Percentiles rank a stretch among this genome's conserved stretches.
Evolutionary conservation across 2,329 filamentous ascomycete species (phyloP).

Genomic region (Torrubiella hemipterigena): DNA sequence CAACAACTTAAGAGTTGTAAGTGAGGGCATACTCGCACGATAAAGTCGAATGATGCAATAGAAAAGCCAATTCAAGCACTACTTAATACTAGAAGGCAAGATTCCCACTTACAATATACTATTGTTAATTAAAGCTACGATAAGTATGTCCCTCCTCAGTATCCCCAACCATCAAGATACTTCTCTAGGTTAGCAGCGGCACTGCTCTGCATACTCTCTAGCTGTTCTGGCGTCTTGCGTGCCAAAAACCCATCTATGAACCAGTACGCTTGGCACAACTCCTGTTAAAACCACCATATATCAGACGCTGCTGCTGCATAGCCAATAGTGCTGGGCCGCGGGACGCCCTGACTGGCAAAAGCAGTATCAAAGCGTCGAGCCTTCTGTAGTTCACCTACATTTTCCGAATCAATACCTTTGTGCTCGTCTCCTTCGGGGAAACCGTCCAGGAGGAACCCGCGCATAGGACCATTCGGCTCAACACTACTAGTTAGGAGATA

Average conservation of each 20-base stretch:
- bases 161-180: too few relatives aligned
- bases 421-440: background rate
- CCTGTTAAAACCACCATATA: slow-evolving; percentile 5
- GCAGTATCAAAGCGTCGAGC: slow-evolving; percentile 2
- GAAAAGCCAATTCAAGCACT: too few relatives aligned
- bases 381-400: slow-evolving; percentile 1
- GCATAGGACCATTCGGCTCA: background rate
- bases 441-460: background rate
- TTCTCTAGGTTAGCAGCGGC: too few relatives aligned
- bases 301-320: slow-evolving; percentile 1
- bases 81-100: too few relatives aligned
- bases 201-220: too few relatives aligned
- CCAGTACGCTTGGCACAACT: slow-evolving; percentile 5
- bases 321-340: background rate
- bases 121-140: too few relatives aligned
- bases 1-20: too few relatives aligned
- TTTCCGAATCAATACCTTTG: too few relatives aligned
- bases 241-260: slow-evolving; percentile 1
- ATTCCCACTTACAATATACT: too few relatives aligned
- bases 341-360: background rate
- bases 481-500: background rate
- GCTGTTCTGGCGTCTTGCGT: background rate
- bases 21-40: too few relatives aligned
- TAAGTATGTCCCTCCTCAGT: too few relatives aligned
- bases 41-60: too few relatives aligned